Percentiles rank a stretch among this genome's conserved stretches.
Conservation (phyloP, 345 rosid species). For the Tarenaya hassleriana region DNA sequence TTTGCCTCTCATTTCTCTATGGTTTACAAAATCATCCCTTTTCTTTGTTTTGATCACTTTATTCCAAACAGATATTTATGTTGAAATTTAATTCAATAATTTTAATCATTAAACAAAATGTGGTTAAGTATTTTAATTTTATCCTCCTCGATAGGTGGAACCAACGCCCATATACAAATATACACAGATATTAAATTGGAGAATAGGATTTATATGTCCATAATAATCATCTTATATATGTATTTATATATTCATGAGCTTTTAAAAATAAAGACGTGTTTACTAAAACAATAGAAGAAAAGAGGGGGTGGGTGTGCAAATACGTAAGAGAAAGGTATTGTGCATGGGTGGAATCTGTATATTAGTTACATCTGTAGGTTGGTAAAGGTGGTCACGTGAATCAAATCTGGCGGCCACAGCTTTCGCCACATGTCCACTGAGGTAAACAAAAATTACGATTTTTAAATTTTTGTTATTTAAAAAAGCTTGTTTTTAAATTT, state of each 20-base stretch:
- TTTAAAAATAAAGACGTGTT: no score
- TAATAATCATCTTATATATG: no score
- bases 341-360: not conserved
- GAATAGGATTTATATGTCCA: no score
- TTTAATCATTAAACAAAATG: not conserved
- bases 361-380: no score
- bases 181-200: conserved; percentile 1
- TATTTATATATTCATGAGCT: no score
- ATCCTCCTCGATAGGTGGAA: conserved; percentile 20
- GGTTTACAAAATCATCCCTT: conserved; percentile 1
- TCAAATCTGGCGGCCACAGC: conserved; percentile 29
- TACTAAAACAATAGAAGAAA: no score
- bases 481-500: no score
- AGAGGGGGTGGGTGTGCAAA: not conserved
- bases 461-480: no score
- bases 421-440: conserved; percentile 6
- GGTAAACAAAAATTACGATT: no score
- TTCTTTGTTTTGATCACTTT: not conserved
- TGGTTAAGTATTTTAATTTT: conserved; percentile 4
- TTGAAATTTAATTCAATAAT: not conserved
- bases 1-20: conserved; percentile 14
- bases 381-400: conserved; percentile 31
- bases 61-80: not conserved
- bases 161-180: not conserved
- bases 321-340: not conserved